phyloP scores from a whole-genome alignment of 306 rosid genomes.

The Cicer chorassanicum region DNA sequence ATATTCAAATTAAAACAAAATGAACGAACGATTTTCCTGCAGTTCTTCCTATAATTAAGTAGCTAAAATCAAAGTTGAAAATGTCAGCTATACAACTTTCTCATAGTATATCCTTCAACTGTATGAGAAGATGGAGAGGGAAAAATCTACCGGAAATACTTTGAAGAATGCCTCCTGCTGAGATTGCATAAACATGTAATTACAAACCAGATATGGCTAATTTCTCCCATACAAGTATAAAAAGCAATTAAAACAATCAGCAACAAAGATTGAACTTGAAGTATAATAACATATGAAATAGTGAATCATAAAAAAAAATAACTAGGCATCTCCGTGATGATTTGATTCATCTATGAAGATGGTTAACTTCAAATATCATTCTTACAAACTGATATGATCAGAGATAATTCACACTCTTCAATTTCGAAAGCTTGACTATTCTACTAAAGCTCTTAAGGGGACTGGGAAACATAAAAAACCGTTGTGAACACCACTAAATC shows the following conservation, averaged over 20 bases:
- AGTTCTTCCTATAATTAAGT: neutral
- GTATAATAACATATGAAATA: neutral
- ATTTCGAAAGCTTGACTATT: slow-evolving; percentile 52
- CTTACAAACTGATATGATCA: slow-evolving; percentile 65
- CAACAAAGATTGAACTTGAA: slow-evolving; percentile 11
- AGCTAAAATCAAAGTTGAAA: slow-evolving; percentile 33
- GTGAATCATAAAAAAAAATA: slow-evolving; percentile 12
- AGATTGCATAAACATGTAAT: neutral
- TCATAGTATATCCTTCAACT: neutral
- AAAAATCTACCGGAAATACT: neutral
- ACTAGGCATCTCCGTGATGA: slow-evolving; percentile 11
- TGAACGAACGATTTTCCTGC: neutral
- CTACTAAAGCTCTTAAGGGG: slow-evolving; percentile 49
- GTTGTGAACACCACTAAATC: slow-evolving; percentile 47
- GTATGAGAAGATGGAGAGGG: neutral
- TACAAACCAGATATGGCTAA: neutral
- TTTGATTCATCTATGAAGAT: slow-evolving; percentile 45
- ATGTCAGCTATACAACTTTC: neutral
- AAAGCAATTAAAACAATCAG: slow-evolving; percentile 21
- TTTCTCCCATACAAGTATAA: neutral
- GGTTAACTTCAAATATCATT: slow-evolving; percentile 45
- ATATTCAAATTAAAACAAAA: slow-evolving; percentile 19
- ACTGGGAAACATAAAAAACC: slow-evolving; percentile 50
- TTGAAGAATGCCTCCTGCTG: neutral
- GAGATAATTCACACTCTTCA: slow-evolving; percentile 62